Conservation (phyloP, 306 rosid species). For the Gynostemma pentaphyllum region DNA sequence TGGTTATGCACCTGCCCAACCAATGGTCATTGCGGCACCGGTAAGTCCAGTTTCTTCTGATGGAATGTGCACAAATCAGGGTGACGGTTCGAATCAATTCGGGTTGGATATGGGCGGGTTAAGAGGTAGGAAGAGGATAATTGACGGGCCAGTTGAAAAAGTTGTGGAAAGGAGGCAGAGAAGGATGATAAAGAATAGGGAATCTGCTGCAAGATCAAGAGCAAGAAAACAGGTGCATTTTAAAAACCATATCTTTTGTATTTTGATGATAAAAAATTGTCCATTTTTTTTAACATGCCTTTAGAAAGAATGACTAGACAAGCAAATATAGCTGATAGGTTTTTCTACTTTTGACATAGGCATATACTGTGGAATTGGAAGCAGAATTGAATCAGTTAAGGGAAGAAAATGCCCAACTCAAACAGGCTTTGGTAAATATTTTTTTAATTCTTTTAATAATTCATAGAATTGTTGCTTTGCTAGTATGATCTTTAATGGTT, state of each 20-base stretch:
- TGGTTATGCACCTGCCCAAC: slow-evolving; percentile 28
- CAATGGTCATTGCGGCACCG: slow-evolving; percentile 33
- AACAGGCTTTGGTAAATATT: slow-evolving; percentile 57
- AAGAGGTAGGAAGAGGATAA: slow-evolving; percentile 63
- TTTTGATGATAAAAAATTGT: too few relatives aligned
- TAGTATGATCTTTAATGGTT: background rate
- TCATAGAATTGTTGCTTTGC: background rate
- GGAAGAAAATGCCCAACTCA: slow-evolving; percentile 62
- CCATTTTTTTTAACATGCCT: too few relatives aligned
- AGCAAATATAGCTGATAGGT: background rate
- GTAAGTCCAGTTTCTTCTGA: slow-evolving; percentile 62
- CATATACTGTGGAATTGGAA: slow-evolving; percentile 85
- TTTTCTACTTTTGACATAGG: slow-evolving; percentile 27
- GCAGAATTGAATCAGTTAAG: slow-evolving; percentile 68
- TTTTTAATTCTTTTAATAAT: background rate
- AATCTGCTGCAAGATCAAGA: slow-evolving; percentile 92
- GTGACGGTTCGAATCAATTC: slow-evolving; percentile 32
- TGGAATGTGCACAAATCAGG: slow-evolving; percentile 35
- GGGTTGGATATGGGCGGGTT: slow-evolving; percentile 51
- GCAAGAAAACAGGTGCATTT: slow-evolving; percentile 87
- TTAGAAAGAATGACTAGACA: too few relatives aligned
- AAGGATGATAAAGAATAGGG: slow-evolving; percentile 95
- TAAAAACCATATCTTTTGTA: too few relatives aligned
- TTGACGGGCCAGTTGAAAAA: slow-evolving; percentile 76
- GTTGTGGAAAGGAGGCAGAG: slow-evolving; percentile 95